A percentile compares a stretch with the other conserved stretches of the same genome.
phyloP scores from a whole-genome alignment of 257 asterid species.

The Solanum pennellii region DNA sequence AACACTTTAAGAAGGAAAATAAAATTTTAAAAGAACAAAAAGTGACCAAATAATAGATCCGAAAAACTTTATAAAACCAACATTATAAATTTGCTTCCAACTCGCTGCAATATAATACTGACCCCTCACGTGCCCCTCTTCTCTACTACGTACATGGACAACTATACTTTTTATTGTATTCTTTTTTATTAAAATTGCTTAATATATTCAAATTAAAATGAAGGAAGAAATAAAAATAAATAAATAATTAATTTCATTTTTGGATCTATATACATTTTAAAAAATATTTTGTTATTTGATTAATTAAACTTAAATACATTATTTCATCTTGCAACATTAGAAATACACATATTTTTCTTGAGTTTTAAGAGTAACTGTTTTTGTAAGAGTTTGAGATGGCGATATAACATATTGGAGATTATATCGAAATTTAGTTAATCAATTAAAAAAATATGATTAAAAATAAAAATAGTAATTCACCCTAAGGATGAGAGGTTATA shows the following conservation, averaged over 20 bases:
- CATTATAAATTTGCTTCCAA: background rate
- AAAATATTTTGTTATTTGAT: too few relatives aligned
- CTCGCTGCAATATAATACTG: background rate
- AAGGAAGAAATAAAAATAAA: background rate
- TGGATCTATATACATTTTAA: fast-evolving
- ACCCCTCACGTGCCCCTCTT: background rate
- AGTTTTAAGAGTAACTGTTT: fast-evolving
- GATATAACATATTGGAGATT: fast-evolving
- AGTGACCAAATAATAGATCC: background rate
- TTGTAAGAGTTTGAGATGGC: background rate
- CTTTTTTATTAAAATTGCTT: background rate
- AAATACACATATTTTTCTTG: too few relatives aligned
- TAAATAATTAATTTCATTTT: background rate
- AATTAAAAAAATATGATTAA: too few relatives aligned
- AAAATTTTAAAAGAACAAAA: too few relatives aligned
- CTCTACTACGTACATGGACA: background rate
- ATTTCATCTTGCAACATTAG: fast-evolving
- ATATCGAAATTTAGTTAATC: too few relatives aligned
- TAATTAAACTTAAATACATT: too few relatives aligned
- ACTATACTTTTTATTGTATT: background rate
- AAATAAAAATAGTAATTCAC: too few relatives aligned
- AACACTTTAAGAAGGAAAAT: background rate
- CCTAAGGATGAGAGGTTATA: too few relatives aligned
- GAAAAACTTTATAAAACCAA: too few relatives aligned
- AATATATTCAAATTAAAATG: background rate